Evolutionary conservation across 2,329 filamentous ascomycete species (phyloP).

Genomic region (Pseudonectria buxi): DNA sequence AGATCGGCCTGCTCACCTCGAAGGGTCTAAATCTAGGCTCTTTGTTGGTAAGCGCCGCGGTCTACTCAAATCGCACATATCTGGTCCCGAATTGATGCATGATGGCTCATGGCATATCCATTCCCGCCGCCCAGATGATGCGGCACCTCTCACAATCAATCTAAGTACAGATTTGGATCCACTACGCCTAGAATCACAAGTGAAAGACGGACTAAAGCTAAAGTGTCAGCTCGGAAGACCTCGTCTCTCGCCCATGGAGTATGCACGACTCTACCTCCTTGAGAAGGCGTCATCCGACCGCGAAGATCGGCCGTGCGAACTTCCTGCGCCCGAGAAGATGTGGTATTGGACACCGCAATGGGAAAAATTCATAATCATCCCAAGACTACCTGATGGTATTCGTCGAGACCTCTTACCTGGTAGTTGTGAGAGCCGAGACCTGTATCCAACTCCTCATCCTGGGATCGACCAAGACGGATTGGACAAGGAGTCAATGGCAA

Average conservation of each 20-base stretch:
- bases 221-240: conserved; percentile 17
- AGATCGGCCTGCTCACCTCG: conserved; percentile 1
- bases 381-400: conserved; percentile 24
- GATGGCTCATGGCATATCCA: conserved; percentile 1
- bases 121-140: neutral
- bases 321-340: conserved; percentile 23
- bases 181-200: neutral
- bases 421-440: too few relatives aligned
- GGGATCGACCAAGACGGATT: conserved; percentile 6
- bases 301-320: conserved; percentile 19
- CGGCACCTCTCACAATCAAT: too few relatives aligned
- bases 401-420: conserved; percentile 8
- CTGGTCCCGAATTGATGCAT: conserved; percentile 13
- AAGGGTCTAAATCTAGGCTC: conserved; percentile 3
- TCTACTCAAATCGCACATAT: conserved; percentile 19
- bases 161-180: too few relatives aligned
- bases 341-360: conserved; percentile 30
- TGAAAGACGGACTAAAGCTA: neutral
- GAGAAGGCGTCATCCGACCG: conserved; percentile 24
- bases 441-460: too few relatives aligned
- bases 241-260: conserved; percentile 35
- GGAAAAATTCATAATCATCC: conserved; percentile 33
- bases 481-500: conserved; percentile 16
- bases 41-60: conserved; percentile 7
- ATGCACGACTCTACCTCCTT: conserved; percentile 29